Evolutionary conservation across 768 basidiomycete genomes (phyloP).

Genomic region (Russula ochroleuca): DNA sequence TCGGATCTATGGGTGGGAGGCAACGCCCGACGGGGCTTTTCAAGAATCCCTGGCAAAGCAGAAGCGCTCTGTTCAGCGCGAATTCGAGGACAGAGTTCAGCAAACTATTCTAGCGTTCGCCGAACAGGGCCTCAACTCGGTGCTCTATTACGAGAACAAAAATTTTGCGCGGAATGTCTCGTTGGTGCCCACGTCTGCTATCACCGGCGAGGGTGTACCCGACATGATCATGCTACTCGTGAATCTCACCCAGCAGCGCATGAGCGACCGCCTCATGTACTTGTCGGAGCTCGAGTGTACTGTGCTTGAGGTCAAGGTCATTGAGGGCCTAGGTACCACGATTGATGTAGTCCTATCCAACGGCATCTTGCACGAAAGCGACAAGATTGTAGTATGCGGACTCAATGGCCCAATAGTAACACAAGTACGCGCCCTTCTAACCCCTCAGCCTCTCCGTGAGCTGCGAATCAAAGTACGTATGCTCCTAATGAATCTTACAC

Average conservation of each 20-base stretch:
- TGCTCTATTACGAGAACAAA: constrained; percentile 97
- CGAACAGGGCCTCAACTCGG: constrained; percentile 95
- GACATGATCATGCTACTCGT: constrained; percentile 99
- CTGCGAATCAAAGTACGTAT: constrained; percentile 82
- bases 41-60: constrained; percentile 86
- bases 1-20: constrained; percentile 92
- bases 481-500: constrained; percentile 1
- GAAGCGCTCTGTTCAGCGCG: constrained; percentile 69
- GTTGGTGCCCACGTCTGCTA: constrained; percentile 94
- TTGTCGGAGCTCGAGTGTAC: constrained; percentile 96
- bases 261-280: constrained; percentile 98
- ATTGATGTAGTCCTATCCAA: constrained; percentile 96
- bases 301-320: constrained; percentile 96
- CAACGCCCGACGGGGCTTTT: constrained; percentile 91
- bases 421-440: constrained; percentile 87
- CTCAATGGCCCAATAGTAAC: constrained; percentile 97
- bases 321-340: constrained; percentile 96
- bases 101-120: constrained; percentile 91
- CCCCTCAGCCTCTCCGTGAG: constrained; percentile 94
- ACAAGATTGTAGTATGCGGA: constrained; percentile 93
- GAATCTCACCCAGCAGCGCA: constrained; percentile 95
- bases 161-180: constrained; percentile 91
- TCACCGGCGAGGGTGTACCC: constrained; percentile 96
- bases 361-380: constrained; percentile 86
- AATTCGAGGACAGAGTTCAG: constrained; percentile 84